Base-by-base conservation (phyloP, 768 basidiomycete species). In the Lactifluus piperatus region DNA sequence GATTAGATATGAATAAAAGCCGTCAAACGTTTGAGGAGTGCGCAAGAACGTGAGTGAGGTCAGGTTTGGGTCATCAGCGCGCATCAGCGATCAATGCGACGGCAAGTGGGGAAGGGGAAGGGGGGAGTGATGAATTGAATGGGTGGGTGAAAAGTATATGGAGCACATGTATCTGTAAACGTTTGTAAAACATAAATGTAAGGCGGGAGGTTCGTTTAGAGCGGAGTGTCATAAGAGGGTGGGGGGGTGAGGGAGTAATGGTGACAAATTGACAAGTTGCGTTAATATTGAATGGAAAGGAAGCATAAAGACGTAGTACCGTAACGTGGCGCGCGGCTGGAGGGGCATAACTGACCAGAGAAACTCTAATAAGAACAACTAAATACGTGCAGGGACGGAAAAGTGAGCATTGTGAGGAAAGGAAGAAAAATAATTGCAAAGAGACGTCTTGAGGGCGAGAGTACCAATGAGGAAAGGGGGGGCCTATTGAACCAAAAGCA, bases 331-430 rank as follows among this genome's bases (percentile, higher is more conserved):
- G 43, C 6, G 22, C 20, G n/a, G 14, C n/a, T n/a, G 20, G n/a
- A 22, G 5, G 22, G 8, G 5, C 29, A 45, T 9, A 14, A 29
- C 26, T 8, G n/a, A n/a, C n/a, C n/a, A n/a, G n/a, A 22, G 5
- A 14, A n/a, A 6, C 37, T 51, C 56, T 52, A 58, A 46, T 34
- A 49, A 54, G 37, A 45, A 45, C 44, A 55, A 37, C 57, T 51
- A 57, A 57, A 51, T 58, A 58, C 43, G 32, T 58, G 51, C 51
- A 41, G 26, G n/a, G 44, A 18, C 14, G 18, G 37, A 39, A n/a
- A 39, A 39, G 37, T 11, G 46, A 54, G 36, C 51, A 39, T 32
- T 39, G 34, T 24, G 45, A 27, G 16, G 26, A 26, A n/a, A 16
- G 22, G 6, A 24, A 22, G 27, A 26, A 24, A 20, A 13, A 4